Conservation (phyloP, 768 basidiomycete genomes). For the Kwoniella dejecticola region DNA sequence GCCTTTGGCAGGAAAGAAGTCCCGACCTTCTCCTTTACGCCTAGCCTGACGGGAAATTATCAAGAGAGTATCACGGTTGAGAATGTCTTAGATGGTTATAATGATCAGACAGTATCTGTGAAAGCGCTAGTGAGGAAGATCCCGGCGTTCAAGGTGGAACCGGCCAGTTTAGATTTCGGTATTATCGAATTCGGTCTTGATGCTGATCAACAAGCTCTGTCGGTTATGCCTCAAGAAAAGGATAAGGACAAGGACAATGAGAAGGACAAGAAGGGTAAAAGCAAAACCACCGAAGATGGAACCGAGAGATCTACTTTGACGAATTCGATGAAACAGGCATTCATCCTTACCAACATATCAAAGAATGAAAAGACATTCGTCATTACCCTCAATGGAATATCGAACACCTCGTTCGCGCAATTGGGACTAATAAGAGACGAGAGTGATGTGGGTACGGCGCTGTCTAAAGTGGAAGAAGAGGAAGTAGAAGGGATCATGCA, state of each 20-base stretch:
- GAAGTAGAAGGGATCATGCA: constrained; percentile 50
- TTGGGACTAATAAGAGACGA: constrained; percentile 37
- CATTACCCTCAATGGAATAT: constrained; percentile 27
- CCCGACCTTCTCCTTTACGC: constrained; percentile 49
- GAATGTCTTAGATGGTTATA: constrained; percentile 47
- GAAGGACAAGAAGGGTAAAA: background rate
- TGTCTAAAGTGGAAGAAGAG: constrained; percentile 51
- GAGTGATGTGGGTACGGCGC: constrained; percentile 37
- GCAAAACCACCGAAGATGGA: background rate
- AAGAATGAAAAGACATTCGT: constrained; percentile 47
- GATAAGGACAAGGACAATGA: too few relatives aligned
- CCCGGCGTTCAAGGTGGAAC: constrained; percentile 48
- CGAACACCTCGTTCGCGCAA: constrained; percentile 19
- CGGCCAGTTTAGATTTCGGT: constrained; percentile 41
- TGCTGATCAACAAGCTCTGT: background rate
- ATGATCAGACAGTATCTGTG: constrained; percentile 48
- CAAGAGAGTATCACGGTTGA: constrained; percentile 51
- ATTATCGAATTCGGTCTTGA: constrained; percentile 6
- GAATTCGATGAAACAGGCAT: constrained; percentile 13
- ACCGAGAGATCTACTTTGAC: too few relatives aligned
- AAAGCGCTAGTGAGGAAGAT: constrained; percentile 52
- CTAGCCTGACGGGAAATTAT: constrained; percentile 48
- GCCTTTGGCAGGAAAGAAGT: constrained; percentile 51
- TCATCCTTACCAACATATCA: constrained; percentile 48
- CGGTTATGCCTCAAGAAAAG: too few relatives aligned